phyloP scores from a whole-genome alignment of 2,329 filamentous ascomycete species.

The Fonsecaea pugnacius region DNA sequence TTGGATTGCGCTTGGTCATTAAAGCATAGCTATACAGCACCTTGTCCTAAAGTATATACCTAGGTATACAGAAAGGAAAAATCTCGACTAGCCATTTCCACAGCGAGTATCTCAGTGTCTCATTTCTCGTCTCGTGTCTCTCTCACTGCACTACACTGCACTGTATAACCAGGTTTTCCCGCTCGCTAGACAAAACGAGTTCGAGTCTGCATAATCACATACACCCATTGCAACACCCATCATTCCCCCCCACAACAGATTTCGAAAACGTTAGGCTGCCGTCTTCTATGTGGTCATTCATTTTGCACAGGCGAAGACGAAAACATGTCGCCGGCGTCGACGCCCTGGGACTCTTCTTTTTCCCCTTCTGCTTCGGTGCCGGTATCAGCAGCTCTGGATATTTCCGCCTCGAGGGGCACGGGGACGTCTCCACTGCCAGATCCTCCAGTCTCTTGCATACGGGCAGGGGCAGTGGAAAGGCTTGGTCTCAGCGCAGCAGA shows the following conservation, averaged over 20 bases:
- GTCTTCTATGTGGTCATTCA: neutral
- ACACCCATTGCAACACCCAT: neutral
- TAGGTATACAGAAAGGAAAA: neutral
- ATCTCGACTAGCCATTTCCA: neutral
- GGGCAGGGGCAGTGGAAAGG: neutral
- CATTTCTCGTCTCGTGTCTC: neutral
- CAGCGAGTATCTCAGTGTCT: neutral
- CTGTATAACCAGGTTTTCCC: neutral
- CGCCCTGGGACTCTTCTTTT: constrained; percentile 15
- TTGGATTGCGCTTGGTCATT: too few species aligned
- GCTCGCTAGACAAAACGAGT: neutral
- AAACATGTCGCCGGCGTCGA: constrained; percentile 31
- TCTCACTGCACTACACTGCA: neutral
- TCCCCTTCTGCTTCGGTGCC: neutral
- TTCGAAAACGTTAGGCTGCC: neutral
- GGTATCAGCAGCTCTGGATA: neutral
- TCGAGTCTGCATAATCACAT: neutral
- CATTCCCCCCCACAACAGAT: neutral
- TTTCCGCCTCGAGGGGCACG: neutral
- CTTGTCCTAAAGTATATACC: too few species aligned
- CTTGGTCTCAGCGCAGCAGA: neutral
- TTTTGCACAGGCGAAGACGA: constrained; percentile 30
- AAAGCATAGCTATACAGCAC: too few species aligned
- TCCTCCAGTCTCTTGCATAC: neutral
- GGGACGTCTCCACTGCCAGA: neutral